These are phyloP conservation scores for Suillus fuscotomentosus DNA, from an alignment of 768 basidiomycete species.

Conservation along the genomic window DNA sequence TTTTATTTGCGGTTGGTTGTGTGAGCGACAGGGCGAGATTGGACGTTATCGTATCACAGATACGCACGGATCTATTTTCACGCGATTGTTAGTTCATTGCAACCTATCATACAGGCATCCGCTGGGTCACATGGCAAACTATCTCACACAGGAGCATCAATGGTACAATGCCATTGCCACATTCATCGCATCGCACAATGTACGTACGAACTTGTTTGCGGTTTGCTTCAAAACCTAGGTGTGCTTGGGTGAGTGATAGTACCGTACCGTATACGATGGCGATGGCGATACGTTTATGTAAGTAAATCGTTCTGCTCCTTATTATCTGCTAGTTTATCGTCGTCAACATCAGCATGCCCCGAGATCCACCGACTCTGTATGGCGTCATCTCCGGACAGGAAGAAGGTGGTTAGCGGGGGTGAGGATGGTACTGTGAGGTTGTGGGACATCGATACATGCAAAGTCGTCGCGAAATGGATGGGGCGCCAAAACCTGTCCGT, in stretches of 20 bases:
- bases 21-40: not conserved
- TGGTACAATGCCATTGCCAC: conserved; percentile 98
- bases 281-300: not conserved
- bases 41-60: not conserved
- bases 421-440: not conserved
- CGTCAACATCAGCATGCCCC: not conserved
- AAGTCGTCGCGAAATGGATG: not conserved
- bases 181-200: conserved; percentile 70
- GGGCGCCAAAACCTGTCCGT: not conserved
- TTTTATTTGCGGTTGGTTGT: not conserved
- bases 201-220: conserved; percentile 71
- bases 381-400: not conserved
- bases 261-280: not conserved
- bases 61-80: conserved; percentile 11
- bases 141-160: conserved; percentile 52
- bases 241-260: not conserved
- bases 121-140: no score
- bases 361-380: not conserved
- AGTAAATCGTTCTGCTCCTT: not conserved
- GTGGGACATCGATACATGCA: not conserved
- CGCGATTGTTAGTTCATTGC: not conserved
- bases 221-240: conserved; percentile 85
- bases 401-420: not conserved
- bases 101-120: conserved; percentile 43
- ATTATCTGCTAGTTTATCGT: not conserved